phyloP scores from a whole-genome alignment of 2,329 filamentous ascomycete species.

The Claviceps humidiphila region DNA sequence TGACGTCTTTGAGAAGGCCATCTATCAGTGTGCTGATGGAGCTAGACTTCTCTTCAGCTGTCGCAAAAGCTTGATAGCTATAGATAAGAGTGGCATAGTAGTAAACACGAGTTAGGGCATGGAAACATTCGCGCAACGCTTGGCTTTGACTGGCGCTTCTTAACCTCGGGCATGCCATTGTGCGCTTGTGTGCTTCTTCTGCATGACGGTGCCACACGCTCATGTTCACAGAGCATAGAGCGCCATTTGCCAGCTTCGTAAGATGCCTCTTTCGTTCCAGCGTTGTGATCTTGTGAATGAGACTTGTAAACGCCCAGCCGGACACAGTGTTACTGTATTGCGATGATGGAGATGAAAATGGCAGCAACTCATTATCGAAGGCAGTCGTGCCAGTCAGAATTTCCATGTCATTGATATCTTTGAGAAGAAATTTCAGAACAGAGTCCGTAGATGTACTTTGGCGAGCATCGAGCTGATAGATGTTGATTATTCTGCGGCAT shows the following conservation, averaged over 20 bases:
- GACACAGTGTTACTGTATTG: not conserved
- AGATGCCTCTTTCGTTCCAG: conserved; percentile 2
- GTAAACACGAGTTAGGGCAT: conserved; percentile 8
- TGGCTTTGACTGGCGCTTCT: conserved; percentile 1
- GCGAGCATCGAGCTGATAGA: not conserved
- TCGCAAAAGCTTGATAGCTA: conserved; percentile 10
- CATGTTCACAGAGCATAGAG: conserved; percentile 1
- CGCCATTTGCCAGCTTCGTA: not conserved
- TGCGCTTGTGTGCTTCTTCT: not conserved
- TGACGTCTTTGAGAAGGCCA: conserved; percentile 1
- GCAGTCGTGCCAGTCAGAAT: conserved; percentile 2
- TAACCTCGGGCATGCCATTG: conserved; percentile 6
- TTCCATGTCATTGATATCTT: conserved; percentile 6
- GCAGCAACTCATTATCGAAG: conserved; percentile 2
- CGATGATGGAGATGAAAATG: not conserved
- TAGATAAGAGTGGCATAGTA: conserved; percentile 11
- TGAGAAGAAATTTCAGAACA: conserved; percentile 4
- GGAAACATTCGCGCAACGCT: conserved; percentile 6
- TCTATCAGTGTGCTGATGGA: not conserved
- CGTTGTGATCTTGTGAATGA: conserved; percentile 4
- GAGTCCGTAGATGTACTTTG: not conserved
- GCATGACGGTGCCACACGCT: not conserved
- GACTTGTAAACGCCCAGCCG: conserved; percentile 5
- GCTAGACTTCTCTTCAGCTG: not conserved
- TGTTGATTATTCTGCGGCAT: conserved; percentile 4